Percentiles rank a stretch among this genome's conserved stretches.
phyloP scores from a whole-genome alignment of 2,329 filamentous ascomycete genomes.

The Graphiopsis chlorocephala region DNA sequence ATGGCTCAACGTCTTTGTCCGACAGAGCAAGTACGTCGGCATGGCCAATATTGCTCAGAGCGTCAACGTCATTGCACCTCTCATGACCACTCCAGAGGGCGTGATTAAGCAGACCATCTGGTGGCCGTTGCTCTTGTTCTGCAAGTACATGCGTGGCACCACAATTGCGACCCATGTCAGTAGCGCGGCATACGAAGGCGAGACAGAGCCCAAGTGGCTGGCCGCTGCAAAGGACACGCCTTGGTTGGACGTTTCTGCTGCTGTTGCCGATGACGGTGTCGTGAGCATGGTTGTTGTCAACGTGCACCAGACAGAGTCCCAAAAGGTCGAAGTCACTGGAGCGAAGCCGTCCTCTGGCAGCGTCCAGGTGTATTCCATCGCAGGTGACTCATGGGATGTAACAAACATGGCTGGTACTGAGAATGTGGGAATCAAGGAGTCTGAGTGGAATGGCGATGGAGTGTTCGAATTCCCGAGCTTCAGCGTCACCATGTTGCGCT shows the following conservation, averaged over 20 bases:
- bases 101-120: constrained; percentile 70
- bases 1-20: constrained; percentile 74
- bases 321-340: constrained; percentile 29
- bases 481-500: constrained; percentile 65
- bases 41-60: constrained; percentile 79
- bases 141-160: constrained; percentile 69
- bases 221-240: constrained; percentile 64
- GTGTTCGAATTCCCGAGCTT: constrained; percentile 66
- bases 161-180: constrained; percentile 65
- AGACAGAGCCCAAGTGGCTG: constrained; percentile 65
- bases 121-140: constrained; percentile 71
- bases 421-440: constrained; percentile 60
- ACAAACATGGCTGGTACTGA: constrained; percentile 63
- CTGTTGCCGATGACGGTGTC: constrained; percentile 57
- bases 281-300: constrained; percentile 72
- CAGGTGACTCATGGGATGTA: constrained; percentile 54
- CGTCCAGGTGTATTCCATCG: constrained; percentile 63
- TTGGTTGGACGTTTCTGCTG: constrained; percentile 67
- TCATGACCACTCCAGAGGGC: constrained; percentile 67
- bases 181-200: constrained; percentile 62
- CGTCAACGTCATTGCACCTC: constrained; percentile 73
- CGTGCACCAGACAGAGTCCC: constrained; percentile 54
- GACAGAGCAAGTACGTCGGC: constrained; percentile 66
- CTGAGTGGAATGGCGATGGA: constrained; percentile 62
- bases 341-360: not conserved